Evolutionary conservation across 23 red algal species (phyloP).

Genomic region (Gracilariopsis chorda): DNA sequence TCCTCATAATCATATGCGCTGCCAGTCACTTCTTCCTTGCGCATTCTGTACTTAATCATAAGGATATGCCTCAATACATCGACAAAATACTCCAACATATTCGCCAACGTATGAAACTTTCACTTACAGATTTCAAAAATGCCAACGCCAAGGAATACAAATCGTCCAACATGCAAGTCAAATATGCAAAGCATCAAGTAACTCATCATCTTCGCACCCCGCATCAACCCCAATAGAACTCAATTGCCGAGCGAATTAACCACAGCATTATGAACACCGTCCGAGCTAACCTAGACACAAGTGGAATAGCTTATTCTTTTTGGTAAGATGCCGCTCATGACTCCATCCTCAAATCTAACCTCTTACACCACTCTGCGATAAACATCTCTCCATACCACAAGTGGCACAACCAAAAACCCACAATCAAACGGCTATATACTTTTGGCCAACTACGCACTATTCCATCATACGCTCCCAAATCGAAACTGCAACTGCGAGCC

Average conservation of each 20-base stretch:
- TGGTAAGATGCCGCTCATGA: no score
- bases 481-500: no score
- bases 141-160: no score
- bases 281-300: neutral
- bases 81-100: neutral
- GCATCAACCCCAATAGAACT: neutral
- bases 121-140: no score
- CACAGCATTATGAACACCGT: neutral
- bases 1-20: neutral
- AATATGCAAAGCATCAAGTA: no score
- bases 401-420: neutral
- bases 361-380: neutral
- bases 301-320: neutral
- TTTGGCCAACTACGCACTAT: neutral
- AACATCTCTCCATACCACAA: neutral
- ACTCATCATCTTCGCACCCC: no score
- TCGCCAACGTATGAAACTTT: no score
- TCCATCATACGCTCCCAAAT: neutral
- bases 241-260: neutral
- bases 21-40: neutral
- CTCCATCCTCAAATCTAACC: neutral
- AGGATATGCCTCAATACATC: neutral
- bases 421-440: neutral
- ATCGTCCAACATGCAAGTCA: no score
- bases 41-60: neutral